Conservation (phyloP, 2,329 filamentous ascomycete genomes). For the Leptographium radiaticola region DNA sequence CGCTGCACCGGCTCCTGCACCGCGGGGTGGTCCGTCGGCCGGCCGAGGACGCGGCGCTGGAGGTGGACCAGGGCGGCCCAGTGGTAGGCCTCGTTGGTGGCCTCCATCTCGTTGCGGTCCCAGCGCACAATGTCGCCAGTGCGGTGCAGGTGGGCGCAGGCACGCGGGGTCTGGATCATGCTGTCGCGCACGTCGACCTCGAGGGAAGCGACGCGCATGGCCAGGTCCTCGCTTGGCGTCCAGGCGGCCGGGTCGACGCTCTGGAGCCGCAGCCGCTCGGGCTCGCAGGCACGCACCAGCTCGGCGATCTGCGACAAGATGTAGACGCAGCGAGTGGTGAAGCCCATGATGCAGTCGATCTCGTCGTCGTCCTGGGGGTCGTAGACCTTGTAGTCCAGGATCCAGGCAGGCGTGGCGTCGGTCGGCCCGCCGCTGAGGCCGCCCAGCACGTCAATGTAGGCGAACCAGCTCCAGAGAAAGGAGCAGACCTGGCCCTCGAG, state of each 20-base stretch:
- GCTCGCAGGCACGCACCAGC: slow-evolving; percentile 55
- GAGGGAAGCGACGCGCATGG: slow-evolving; percentile 44
- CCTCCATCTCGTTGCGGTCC: slow-evolving; percentile 51
- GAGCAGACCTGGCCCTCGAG: slow-evolving; percentile 47
- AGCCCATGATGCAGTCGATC: slow-evolving; percentile 72
- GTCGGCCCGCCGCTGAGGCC: slow-evolving; percentile 48
- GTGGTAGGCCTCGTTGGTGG: slow-evolving; percentile 68
- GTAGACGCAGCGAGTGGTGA: slow-evolving; percentile 57
- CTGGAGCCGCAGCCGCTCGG: slow-evolving; percentile 5
- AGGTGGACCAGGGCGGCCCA: slow-evolving; percentile 68
- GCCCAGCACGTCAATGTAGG: slow-evolving; percentile 70
- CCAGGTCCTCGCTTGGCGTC: slow-evolving; percentile 41
- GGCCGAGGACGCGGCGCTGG: slow-evolving; percentile 57
- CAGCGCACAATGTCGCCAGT: slow-evolving; percentile 38
- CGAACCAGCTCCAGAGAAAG: slow-evolving; percentile 72
- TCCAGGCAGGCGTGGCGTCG: slow-evolving; percentile 34
- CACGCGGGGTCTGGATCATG: slow-evolving; percentile 26
- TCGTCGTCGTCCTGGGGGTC: slow-evolving; percentile 46
- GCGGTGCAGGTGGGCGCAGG: slow-evolving; percentile 33
- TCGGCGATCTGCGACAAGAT: slow-evolving; percentile 61
- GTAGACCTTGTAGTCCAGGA: slow-evolving; percentile 37
- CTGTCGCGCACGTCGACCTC: slow-evolving; percentile 48
- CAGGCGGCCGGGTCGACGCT: slow-evolving; percentile 23
- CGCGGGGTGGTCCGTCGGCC: slow-evolving; percentile 38
- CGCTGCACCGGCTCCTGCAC: slow-evolving; percentile 51